Conservation (phyloP, 106 monocot genomes). For the Platanthera zijinensis region DNA sequence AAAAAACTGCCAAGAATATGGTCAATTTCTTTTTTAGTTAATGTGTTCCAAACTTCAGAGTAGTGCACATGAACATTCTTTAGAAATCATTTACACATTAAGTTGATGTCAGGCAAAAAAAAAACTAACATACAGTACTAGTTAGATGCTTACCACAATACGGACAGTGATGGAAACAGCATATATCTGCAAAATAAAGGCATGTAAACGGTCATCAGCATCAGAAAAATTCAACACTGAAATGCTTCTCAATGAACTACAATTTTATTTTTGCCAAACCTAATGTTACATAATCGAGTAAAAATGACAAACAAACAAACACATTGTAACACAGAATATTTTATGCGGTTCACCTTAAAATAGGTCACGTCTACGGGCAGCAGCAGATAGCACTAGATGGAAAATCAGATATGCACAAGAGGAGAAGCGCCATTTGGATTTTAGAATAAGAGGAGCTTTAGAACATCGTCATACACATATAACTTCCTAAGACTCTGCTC, state of each 20-base stretch:
- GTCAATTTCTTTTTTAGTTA: not conserved
- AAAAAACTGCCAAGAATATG: not conserved
- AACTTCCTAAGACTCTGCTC: no score
- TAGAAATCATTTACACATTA: not conserved
- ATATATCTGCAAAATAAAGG: constrained; percentile 36
- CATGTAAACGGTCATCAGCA: not conserved
- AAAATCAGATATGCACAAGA: no score
- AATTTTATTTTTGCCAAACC: not conserved
- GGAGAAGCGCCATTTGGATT: no score
- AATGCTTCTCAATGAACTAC: not conserved
- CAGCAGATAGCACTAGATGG: no score
- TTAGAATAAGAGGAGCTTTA: no score
- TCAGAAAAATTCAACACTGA: not conserved
- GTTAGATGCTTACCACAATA: constrained; percentile 54
- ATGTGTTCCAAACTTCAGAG: not conserved
- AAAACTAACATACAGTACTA: not conserved
- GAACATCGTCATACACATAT: no score
- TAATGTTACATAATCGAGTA: no score
- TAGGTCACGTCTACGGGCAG: no score
- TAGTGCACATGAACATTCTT: not conserved
- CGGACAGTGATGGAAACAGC: constrained; percentile 80
- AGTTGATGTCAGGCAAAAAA: not conserved
- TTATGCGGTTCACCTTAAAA: no score
- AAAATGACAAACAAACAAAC: no score
- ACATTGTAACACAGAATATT: no score